Evolutionary conservation across 306 rosid genomes (phyloP).

Genomic region (Citrullus mucosospermus): DNA sequence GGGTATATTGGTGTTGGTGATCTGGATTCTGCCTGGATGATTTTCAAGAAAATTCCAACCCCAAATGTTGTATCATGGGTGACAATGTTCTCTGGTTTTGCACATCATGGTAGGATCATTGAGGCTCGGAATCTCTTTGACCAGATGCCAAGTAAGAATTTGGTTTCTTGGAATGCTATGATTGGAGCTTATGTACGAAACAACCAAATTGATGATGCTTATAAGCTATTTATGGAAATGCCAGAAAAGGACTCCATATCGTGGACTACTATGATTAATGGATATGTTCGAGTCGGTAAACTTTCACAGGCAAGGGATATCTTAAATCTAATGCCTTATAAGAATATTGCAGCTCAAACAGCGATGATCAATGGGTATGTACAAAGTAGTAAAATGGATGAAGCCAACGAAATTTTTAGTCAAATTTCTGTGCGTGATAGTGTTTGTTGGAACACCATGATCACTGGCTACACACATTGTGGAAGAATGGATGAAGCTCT

Average conservation of each 20-base stretch:
- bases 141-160: constrained; percentile 48
- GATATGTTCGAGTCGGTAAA: constrained; percentile 51
- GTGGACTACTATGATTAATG: constrained; percentile 75
- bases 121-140: constrained; percentile 56
- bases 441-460: constrained; percentile 83
- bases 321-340: constrained; percentile 52
- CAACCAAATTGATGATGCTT: constrained; percentile 49
- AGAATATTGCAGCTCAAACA: constrained; percentile 60
- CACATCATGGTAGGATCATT: constrained; percentile 36
- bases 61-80: constrained; percentile 53
- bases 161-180: constrained; percentile 90
- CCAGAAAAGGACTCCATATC: constrained; percentile 57
- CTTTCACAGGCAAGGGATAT: constrained; percentile 47
- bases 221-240: constrained; percentile 40
- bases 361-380: constrained; percentile 65
- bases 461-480: constrained; percentile 51
- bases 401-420: constrained; percentile 49
- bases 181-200: constrained; percentile 57
- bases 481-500: constrained; percentile 62
- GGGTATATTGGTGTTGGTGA: constrained; percentile 50
- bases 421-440: constrained; percentile 29
- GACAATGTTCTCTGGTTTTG: constrained; percentile 64
- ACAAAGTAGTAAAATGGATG: constrained; percentile 43
- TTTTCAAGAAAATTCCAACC: constrained; percentile 44
- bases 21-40: constrained; percentile 53